These are phyloP conservation scores for Starmera amethionina DNA, from an alignment of 805 yeast genomes.

Conservation along the genomic window DNA sequence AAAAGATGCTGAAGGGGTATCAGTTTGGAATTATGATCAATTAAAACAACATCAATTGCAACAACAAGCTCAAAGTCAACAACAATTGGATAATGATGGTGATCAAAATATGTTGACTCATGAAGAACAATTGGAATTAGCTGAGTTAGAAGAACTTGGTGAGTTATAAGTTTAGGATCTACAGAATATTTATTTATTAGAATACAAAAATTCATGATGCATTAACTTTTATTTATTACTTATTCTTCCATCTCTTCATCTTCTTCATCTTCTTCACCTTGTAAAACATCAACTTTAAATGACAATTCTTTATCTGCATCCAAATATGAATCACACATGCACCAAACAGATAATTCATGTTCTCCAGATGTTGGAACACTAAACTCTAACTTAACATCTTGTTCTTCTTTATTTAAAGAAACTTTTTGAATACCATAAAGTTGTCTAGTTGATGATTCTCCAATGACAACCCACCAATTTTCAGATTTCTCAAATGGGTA, in stretches of 20 bases:
- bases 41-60: constrained; percentile 47
- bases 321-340: constrained; percentile 84
- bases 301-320: constrained; percentile 83
- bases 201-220: neutral
- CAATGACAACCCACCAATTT: constrained; percentile 84
- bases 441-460: constrained; percentile 49
- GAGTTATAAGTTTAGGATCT: no score
- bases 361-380: constrained; percentile 51
- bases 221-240: neutral
- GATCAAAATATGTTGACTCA: constrained; percentile 17
- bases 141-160: neutral
- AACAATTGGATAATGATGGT: constrained; percentile 16
- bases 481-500: constrained; percentile 57
- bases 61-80: constrained; percentile 23
- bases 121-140: constrained; percentile 18
- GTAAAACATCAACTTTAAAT: constrained; percentile 37
- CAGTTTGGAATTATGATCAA: constrained; percentile 83
- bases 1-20: constrained; percentile 86
- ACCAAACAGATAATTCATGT: constrained; percentile 63
- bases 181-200: no score
- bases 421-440: constrained; percentile 68
- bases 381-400: constrained; percentile 43
- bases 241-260: constrained; percentile 1
- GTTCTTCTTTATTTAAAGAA: constrained; percentile 39
- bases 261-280: constrained; percentile 18